Conservation (phyloP, 495 filamentous ascomycete species). For the Aspergillus baeticus region DNA sequence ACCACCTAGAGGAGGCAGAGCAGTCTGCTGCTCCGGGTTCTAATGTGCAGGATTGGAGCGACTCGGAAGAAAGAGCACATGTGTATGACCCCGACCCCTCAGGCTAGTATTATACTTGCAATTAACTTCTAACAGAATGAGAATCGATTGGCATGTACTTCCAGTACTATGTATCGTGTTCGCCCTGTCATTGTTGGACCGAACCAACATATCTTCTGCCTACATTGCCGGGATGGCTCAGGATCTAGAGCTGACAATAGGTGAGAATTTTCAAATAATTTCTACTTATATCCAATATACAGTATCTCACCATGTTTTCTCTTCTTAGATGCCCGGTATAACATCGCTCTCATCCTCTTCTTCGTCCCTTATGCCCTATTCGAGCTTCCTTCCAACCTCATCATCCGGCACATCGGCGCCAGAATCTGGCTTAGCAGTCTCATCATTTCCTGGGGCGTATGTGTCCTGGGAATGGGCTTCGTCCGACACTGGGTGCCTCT, state of each 20-base stretch:
- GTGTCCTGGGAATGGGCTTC: not conserved
- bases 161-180: not conserved
- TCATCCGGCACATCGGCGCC: not conserved
- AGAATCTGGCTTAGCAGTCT: not conserved
- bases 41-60: not conserved
- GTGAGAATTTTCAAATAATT: not conserved
- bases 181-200: not conserved
- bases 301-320: no score
- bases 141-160: not conserved
- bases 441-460: not conserved
- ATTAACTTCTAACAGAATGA: not conserved
- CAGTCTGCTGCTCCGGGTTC: not conserved
- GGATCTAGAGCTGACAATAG: not conserved
- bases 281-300: no score
- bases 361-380: not conserved
- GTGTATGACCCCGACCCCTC: not conserved
- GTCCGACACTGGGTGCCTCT: not conserved
- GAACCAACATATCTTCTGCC: not conserved
- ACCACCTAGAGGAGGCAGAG: not conserved
- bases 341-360: not conserved
- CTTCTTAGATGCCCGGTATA: not conserved
- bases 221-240: not conserved
- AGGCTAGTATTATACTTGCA: not conserved
- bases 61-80: not conserved
- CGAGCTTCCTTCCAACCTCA: slow-evolving; percentile 1